These are phyloP conservation scores for Chalciporus piperatus DNA, from an alignment of 768 basidiomycete species.

Conservation along the genomic window DNA sequence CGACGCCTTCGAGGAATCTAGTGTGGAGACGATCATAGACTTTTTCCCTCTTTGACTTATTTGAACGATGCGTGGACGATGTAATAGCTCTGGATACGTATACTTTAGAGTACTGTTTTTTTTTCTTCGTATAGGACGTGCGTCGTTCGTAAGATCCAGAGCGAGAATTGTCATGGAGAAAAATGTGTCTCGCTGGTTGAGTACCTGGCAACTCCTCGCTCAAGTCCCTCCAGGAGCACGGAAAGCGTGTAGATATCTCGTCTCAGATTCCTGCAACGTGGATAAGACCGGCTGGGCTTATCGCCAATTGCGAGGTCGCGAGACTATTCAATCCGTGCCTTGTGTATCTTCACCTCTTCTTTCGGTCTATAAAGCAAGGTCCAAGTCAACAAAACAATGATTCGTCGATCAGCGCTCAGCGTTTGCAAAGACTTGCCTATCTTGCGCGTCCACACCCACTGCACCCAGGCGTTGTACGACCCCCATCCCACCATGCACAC, in stretches of 20 bases:
- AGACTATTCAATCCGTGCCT: slow-evolving; percentile 44
- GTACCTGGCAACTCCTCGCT: no score
- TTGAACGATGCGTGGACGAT: not conserved
- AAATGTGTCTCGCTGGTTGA: no score
- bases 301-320: no score
- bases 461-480: slow-evolving; percentile 90
- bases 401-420: no score
- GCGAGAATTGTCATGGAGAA: no score
- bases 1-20: not conserved
- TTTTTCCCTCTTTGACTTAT: not conserved
- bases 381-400: no score
- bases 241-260: no score
- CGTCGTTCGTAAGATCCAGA: not conserved
- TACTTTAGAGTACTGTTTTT: not conserved
- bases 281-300: no score
- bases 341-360: slow-evolving; percentile 91
- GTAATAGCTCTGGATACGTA: not conserved
- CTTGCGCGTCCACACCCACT: slow-evolving; percentile 85
- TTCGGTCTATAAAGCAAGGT: slow-evolving; percentile 40
- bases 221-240: no score
- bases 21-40: not conserved
- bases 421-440: slow-evolving; percentile 52
- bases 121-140: not conserved
- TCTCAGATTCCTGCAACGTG: no score
- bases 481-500: slow-evolving; percentile 87